Base-by-base conservation (phyloP, 352 stramenopile species). In the Phytophthora lateralis region DNA sequence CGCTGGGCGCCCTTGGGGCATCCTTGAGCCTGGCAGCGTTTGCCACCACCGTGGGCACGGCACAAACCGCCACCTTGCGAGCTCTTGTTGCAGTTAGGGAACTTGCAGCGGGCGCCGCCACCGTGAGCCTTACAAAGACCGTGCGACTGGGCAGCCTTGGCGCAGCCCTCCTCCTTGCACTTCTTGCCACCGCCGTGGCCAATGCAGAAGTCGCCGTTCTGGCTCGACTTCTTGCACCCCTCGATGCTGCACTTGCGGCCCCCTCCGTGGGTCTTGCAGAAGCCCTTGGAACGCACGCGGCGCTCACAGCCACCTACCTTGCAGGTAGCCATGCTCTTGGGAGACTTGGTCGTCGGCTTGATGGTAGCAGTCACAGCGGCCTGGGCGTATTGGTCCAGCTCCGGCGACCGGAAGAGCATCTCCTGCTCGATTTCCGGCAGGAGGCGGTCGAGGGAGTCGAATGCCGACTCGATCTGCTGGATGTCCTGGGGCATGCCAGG, bases 131-230 rank as follows among this genome's bases (percentile, higher is more conserved):
- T 95, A 66, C 87, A 95, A 34, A 93, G 71, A 2, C 86, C 87
- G 60, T 93, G 83, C 4, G 85, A 94, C 71, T 96, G 87, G 0
- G 87, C 85, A 12, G 87, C 86, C 73, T 96, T 96, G 42, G 83
- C 78, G 60, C 87, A 96, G 4, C 75, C 80, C 0, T 84, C 80
- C 26, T 93, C 73, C 64, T 92, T 93, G 71, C 87, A 95, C 65
- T 94, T 93, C 67, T 93, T 93, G 57, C 87, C 87, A 26, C 87
- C 87, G 42, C 87, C 87, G 68, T 96, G 87, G 50, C 82, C 85
- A 26, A 94, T 96, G 70, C 87, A 96, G 37, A 92, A 93, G 63
- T 93, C 83, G 27, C 86, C 84, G 68, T 92, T 92, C 69, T 95
- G 86, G 54, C 79, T 90, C 60, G 80, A 90, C 71, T 95, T 95